Base-by-base conservation (phyloP, 78 protist genomes). In the slime mould (Dictyostelium discoideum) region DNA sequence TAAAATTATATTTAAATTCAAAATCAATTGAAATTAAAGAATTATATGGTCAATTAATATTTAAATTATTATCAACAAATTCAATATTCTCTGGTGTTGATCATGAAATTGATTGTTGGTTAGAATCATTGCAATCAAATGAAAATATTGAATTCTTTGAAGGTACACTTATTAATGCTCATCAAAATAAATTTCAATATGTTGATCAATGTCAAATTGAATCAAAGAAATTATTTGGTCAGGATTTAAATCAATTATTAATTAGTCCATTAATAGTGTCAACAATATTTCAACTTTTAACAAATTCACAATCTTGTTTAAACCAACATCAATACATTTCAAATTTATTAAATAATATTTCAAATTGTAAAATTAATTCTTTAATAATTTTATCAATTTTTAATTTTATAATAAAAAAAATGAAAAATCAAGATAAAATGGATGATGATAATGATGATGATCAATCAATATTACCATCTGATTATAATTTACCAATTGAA, bases 31-130 rank as follows among this genome's bases (percentile, higher is more conserved):
- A 78, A 24, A 32, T 88, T 11, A 88, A 81, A 26, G 26, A 20
- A 72, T 3, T 72, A 10, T 90, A 82, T 54, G 44, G 73, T 48
- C 65, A 80, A 39, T 82, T 90, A n/a, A 14, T 90, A 7, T 79
- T 73, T 8, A 90, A 82, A 50, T 42, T 90, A 54, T 37, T 90
- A 14, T 82, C 95, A 32, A 48, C 76, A 42, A 90, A 90, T 63
- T 82, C 74, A 54, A 67, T 82, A 5, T 90, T 72, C 40, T 39
- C 84, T 20, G 74, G 88, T n/a, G 18, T 82, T 54, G 95, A 90
- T 22, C 60, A 24, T 32, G 95, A 90, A 42, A 82, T 90, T 29
- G 95, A 90, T 67, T 46, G 9, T 22, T 90, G 95, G 95, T 65
- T 89, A 39, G 93, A 87, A 32, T 50, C 57, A 14, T 20, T 78